Conservation (phyloP, 208 protist genomes). For the Trypanosoma platydactyli region DNA sequence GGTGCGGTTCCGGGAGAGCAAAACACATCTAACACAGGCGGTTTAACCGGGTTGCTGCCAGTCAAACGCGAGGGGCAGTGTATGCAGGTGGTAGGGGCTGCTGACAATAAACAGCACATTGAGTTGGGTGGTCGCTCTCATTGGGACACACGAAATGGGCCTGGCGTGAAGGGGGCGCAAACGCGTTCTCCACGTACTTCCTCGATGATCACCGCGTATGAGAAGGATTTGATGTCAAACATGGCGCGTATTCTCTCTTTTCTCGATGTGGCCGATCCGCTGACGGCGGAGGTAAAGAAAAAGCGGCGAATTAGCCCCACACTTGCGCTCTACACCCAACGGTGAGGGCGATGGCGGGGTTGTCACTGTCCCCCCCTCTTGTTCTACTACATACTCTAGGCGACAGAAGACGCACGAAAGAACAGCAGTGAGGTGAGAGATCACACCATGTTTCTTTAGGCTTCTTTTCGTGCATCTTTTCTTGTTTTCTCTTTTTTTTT, state of each 20-base stretch:
- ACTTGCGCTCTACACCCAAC: conserved; percentile 12
- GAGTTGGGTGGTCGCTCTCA: not conserved
- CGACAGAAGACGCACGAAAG: not conserved
- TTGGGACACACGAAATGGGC: too few species aligned
- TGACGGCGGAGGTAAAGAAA: conserved; percentile 36
- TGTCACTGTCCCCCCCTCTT: not conserved
- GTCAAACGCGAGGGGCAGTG: conserved; percentile 10
- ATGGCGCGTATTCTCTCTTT: conserved; percentile 51
- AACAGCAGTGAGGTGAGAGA: too few species aligned
- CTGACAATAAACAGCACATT: not conserved
- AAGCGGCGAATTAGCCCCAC: conserved; percentile 34
- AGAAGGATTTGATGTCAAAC: conserved; percentile 43
- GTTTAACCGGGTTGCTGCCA: not conserved
- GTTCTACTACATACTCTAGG: not conserved
- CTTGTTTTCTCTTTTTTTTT: conserved; percentile 6
- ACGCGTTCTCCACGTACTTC: not conserved
- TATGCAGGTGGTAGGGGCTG: not conserved
- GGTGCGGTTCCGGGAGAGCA: conserved; percentile 21
- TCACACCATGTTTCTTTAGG: conserved; percentile 6
- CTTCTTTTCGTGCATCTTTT: not conserved
- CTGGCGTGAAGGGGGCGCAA: not conserved
- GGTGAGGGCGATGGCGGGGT: conserved; percentile 1
- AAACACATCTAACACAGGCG: not conserved
- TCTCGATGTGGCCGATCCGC: conserved; percentile 47
- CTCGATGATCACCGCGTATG: conserved; percentile 23